Conservation (phyloP, 805 yeast species). For the Candida vartiovaarae region DNA sequence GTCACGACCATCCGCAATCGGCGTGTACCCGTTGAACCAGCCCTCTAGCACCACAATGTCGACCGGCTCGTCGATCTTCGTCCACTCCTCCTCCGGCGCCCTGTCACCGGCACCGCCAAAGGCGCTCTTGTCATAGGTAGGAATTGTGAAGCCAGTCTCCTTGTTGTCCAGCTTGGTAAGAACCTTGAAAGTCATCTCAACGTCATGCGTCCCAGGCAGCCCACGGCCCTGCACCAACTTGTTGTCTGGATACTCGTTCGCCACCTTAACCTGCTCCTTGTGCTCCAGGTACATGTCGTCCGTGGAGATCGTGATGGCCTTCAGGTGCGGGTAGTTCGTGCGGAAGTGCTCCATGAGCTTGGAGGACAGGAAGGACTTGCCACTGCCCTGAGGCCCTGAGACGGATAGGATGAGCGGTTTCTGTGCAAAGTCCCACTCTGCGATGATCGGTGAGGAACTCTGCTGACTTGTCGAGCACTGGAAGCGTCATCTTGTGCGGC, state of each 20-base stretch:
- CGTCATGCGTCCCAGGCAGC: constrained; percentile 90
- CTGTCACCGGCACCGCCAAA: constrained; percentile 79
- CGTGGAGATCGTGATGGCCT: constrained; percentile 52
- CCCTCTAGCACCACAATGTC: constrained; percentile 83
- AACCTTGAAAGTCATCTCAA: constrained; percentile 27
- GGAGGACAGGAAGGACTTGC: constrained; percentile 54
- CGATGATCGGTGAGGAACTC: constrained; percentile 27
- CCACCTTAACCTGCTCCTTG: constrained; percentile 46
- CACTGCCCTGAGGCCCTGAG: constrained; percentile 68
- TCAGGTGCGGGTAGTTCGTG: constrained; percentile 28
- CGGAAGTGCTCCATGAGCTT: constrained; percentile 31
- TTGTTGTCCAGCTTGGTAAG: constrained; percentile 27
- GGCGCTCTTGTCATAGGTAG: constrained; percentile 73
- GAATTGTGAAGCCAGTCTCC: constrained; percentile 34
- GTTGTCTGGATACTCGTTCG: constrained; percentile 36
- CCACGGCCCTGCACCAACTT: constrained; percentile 71
- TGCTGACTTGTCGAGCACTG: constrained; percentile 4
- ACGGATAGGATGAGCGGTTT: constrained; percentile 35
- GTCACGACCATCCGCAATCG: constrained; percentile 28
- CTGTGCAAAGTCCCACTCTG: constrained; percentile 20
- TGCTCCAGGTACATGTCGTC: constrained; percentile 82
- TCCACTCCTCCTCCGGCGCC: constrained; percentile 33
- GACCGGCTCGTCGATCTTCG: constrained; percentile 27
- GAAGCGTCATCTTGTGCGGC: constrained; percentile 1
- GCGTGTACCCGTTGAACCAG: constrained; percentile 81